A percentile compares a stretch with the other conserved stretches of the same genome.
These are phyloP conservation scores for Mucor velutinosus DNA, from an alignment of 371 early-diverging fungal species.

Conservation along the genomic window DNA sequence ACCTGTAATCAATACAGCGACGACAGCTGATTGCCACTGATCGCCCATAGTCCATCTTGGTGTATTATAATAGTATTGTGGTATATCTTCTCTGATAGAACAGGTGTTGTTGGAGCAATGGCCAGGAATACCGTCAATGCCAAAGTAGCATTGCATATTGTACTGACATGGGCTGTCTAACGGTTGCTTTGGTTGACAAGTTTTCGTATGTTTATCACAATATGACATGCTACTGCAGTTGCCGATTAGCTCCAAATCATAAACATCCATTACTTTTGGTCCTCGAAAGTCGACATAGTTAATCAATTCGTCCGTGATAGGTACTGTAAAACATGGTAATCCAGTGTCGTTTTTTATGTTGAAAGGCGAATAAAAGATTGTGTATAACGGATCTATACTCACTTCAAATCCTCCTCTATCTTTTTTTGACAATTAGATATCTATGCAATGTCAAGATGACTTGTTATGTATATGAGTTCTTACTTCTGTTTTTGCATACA, in stretches of 20 bases:
- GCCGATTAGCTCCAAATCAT: constrained; percentile 45
- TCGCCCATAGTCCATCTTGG: constrained; percentile 48
- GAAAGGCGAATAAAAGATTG: constrained; percentile 35
- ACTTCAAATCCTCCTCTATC: constrained; percentile 39
- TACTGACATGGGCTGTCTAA: constrained; percentile 37
- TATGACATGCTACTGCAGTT: constrained; percentile 49
- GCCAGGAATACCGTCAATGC: constrained; percentile 42
- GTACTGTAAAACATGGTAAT: constrained; percentile 43
- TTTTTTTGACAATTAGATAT: not conserved
- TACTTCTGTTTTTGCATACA: constrained; percentile 46
- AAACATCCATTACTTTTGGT: constrained; percentile 38
- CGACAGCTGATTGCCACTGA: constrained; percentile 39
- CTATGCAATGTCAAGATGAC: no score
- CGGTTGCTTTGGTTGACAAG: constrained; percentile 49
- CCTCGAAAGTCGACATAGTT: constrained; percentile 49
- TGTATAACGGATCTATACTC: constrained; percentile 37
- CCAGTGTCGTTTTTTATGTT: constrained; percentile 40
- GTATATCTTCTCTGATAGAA: constrained; percentile 35
- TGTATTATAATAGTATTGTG: constrained; percentile 33
- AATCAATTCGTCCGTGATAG: constrained; percentile 41
- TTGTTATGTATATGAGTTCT: not conserved
- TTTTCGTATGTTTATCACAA: constrained; percentile 42
- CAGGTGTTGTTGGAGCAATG: constrained; percentile 44
- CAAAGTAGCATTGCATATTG: constrained; percentile 49
- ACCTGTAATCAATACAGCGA: constrained; percentile 43